Evolutionary conservation across 768 basidiomycete species (phyloP), one percentile per base, ranked within the genome.

Genomic region (Mycena chlorophos): DNA sequence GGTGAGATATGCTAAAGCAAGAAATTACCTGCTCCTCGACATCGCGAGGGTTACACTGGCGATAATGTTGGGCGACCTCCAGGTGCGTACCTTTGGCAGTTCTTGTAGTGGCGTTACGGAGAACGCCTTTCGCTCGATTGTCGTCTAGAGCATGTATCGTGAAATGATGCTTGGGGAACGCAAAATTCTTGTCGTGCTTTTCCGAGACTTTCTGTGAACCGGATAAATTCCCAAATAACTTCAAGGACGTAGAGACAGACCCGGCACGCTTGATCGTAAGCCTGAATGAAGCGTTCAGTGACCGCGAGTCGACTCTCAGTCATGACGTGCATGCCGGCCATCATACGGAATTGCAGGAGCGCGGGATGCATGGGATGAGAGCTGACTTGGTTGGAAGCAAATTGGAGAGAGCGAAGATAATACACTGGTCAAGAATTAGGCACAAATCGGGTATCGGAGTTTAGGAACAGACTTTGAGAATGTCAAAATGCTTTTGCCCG

Each of bases 401-500:
- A 16, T 38, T 5, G 50, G 20, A 10, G 23, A 51, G 19, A 17
- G 22, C 20, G 23, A 23, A 40, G n/a, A 51, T 12, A 5, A 51
- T 40, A 40, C 50, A 51, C 50, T 51, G 16, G 14, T 22, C 23
- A 25, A 37, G 40, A 27, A 48, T 48, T 25, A 48, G 13, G 23
- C 14, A 22, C 40, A n/a, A 43, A 43, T 48, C 27, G 46, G 46
- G 10, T 28, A 39, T 22, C 6, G 23, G 22, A 6, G 26, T 23
- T 26, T 20, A n/a, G 29, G 26, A 20, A n/a, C 50, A 4, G 19
- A 42, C 50, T 23, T 51, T 51, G 37, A 51, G 37, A 28, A 51
- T 51, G 37, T 51, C 50, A 14, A 39, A 34, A 23, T 51, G 46
- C 14, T 13, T 48, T 27, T 48, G 46, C 27, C 46, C 46, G 46